These are phyloP conservation scores for Emericellopsis terricola DNA, from an alignment of 495 filamentous ascomycete genomes.

Conservation along the genomic window DNA sequence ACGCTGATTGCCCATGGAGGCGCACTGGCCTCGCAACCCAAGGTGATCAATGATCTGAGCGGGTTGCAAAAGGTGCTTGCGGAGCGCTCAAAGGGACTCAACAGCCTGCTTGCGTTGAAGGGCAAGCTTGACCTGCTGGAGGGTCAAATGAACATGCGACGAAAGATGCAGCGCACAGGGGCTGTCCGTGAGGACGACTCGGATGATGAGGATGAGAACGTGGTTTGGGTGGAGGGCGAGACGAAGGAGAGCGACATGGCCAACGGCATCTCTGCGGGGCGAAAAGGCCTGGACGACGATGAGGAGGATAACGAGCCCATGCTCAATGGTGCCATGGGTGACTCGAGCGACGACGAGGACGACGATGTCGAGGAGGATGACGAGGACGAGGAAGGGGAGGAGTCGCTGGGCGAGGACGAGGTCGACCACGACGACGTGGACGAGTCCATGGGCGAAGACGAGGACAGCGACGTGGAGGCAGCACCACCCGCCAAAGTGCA, in stretches of 20 bases:
- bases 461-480: slow-evolving; percentile 13
- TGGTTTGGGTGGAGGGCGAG: slow-evolving; percentile 80
- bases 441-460: slow-evolving; percentile 14
- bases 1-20: slow-evolving; percentile 89
- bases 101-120: slow-evolving; percentile 70
- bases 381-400: slow-evolving; percentile 15
- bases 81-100: slow-evolving; percentile 66
- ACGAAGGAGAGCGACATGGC: slow-evolving; percentile 25
- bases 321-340: slow-evolving; percentile 7
- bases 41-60: slow-evolving; percentile 54
- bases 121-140: slow-evolving; percentile 84
- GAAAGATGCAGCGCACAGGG: slow-evolving; percentile 19
- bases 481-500: slow-evolving; percentile 17
- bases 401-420: slow-evolving; percentile 19
- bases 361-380: slow-evolving; percentile 10
- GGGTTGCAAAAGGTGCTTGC: slow-evolving; percentile 70
- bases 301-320: slow-evolving; percentile 12
- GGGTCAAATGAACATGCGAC: slow-evolving; percentile 66
- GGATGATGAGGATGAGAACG: slow-evolving; percentile 43
- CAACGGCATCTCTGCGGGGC: slow-evolving; percentile 11
- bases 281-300: slow-evolving; percentile 3
- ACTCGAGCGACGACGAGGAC: slow-evolving; percentile 13
- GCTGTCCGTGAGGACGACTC: slow-evolving; percentile 23
- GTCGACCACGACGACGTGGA: slow-evolving; percentile 21
- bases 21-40: slow-evolving; percentile 65